These are phyloP conservation scores for Boletus subluridellus DNA, from an alignment of 1,284 basidiomycete genomes.

Conservation along the genomic window DNA sequence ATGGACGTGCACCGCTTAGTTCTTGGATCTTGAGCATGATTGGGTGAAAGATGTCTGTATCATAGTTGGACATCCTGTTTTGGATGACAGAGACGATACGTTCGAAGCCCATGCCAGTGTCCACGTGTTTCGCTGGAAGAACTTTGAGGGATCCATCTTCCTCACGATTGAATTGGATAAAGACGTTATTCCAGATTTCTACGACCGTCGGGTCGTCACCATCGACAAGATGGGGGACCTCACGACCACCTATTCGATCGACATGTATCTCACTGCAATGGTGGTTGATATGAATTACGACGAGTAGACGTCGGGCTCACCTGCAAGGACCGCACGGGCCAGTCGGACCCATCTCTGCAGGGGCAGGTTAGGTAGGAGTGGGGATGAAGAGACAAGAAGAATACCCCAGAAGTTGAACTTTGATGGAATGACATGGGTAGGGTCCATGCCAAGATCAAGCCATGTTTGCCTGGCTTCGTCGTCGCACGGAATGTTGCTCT, in stretches of 20 bases:
- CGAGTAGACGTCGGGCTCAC: constrained; percentile 35
- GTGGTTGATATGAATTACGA: not conserved
- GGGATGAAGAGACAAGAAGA: constrained; percentile 76
- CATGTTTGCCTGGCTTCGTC: constrained; percentile 84
- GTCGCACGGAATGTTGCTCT: constrained; percentile 87
- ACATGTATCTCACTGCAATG: constrained; percentile 84
- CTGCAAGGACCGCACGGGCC: constrained; percentile 98
- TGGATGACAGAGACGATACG: constrained; percentile 94
- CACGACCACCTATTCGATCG: constrained; percentile 91
- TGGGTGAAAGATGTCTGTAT: constrained; percentile 92
- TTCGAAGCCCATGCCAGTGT: constrained; percentile 99
- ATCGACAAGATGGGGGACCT: constrained; percentile 91
- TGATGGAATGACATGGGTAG: constrained; percentile 89
- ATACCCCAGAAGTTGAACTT: constrained; percentile 99
- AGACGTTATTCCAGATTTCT: constrained; percentile 99
- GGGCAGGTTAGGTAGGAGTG: constrained; percentile 1
- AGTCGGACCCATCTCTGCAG: constrained; percentile 93
- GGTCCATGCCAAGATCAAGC: constrained; percentile 82
- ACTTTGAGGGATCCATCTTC: constrained; percentile 76
- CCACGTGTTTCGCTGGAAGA: constrained; percentile 92
- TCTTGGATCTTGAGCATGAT: constrained; percentile 88
- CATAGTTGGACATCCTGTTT: constrained; percentile 92
- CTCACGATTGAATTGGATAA: constrained; percentile 98
- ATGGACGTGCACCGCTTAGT: constrained; percentile 84
- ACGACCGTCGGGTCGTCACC: constrained; percentile 93